Evolutionary conservation across 306 rosid species (phyloP).

Genomic region (Medicago lupulina): DNA sequence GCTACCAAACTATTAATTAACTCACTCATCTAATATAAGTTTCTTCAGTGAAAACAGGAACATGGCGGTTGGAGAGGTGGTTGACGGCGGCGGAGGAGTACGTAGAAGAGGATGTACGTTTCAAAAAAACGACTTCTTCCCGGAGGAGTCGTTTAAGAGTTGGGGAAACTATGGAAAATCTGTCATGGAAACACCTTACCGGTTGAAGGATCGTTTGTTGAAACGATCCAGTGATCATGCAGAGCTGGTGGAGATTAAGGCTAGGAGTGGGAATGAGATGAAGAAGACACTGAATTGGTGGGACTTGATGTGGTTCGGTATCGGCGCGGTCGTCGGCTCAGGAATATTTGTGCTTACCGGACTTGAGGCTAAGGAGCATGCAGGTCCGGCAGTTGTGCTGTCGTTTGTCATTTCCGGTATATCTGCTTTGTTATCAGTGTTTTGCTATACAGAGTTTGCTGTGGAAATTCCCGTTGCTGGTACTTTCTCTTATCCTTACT

Average conservation of each 20-base stretch:
- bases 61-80: constrained; percentile 38
- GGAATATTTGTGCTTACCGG: constrained; percentile 91
- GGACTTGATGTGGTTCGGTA: constrained; percentile 90
- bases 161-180: constrained; percentile 64
- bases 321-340: constrained; percentile 86
- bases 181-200: constrained; percentile 54
- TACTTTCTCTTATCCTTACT: constrained; percentile 1
- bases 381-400: constrained; percentile 82
- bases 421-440: constrained; percentile 91
- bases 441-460: constrained; percentile 94
- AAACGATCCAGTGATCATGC: constrained; percentile 60
- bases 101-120: constrained; percentile 61
- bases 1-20: neutral
- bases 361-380: constrained; percentile 47
- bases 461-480: constrained; percentile 93
- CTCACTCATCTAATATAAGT: neutral
- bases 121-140: constrained; percentile 64
- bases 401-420: constrained; percentile 77
- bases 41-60: constrained; percentile 9
- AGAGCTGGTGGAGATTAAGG: constrained; percentile 74
- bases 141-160: constrained; percentile 81
- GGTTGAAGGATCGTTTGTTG: constrained; percentile 60
- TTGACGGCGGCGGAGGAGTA: constrained; percentile 43
- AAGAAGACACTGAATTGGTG: constrained; percentile 89
- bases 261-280: constrained; percentile 73